These are phyloP conservation scores for Mycocalia duriaeana DNA, from an alignment of 1,284 basidiomycete genomes.

Conservation along the genomic window DNA sequence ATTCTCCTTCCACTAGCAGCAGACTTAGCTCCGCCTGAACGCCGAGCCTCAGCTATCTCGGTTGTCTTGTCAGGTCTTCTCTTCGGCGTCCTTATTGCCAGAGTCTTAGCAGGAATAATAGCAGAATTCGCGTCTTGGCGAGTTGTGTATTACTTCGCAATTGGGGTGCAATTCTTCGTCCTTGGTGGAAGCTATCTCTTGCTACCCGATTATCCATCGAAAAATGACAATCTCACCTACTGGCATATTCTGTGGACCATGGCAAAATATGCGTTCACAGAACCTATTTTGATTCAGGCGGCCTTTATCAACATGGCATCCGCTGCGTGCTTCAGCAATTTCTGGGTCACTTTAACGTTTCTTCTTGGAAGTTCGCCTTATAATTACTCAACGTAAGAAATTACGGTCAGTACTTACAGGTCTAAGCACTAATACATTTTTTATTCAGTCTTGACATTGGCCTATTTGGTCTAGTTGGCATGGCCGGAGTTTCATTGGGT, in stretches of 20 bases:
- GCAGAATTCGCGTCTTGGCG: slow-evolving; percentile 58
- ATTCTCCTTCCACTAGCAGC: slow-evolving; percentile 62
- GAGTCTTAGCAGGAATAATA: slow-evolving; percentile 65
- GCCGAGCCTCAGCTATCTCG: slow-evolving; percentile 58
- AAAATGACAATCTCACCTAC: slow-evolving; percentile 54
- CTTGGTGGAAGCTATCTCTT: slow-evolving; percentile 48
- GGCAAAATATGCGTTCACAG: slow-evolving; percentile 63
- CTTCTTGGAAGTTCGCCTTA: slow-evolving; percentile 63
- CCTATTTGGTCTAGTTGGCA: slow-evolving; percentile 67
- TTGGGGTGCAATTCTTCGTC: slow-evolving; percentile 52
- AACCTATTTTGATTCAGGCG: slow-evolving; percentile 63
- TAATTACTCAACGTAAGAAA: slow-evolving; percentile 53
- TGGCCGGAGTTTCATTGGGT: slow-evolving; percentile 59
- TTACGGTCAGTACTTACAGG: not conserved
- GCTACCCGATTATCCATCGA: slow-evolving; percentile 70
- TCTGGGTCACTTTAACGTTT: slow-evolving; percentile 75
- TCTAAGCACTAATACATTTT: slow-evolving; percentile 5
- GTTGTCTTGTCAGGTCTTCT: slow-evolving; percentile 66
- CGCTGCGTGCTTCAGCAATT: slow-evolving; percentile 53
- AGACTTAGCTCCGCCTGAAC: slow-evolving; percentile 60
- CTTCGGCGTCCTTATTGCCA: slow-evolving; percentile 65
- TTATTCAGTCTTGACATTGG: slow-evolving; percentile 55
- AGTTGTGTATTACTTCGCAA: slow-evolving; percentile 63
- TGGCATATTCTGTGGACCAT: slow-evolving; percentile 58
- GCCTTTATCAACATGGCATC: slow-evolving; percentile 53